Conservation (phyloP, 768 basidiomycete genomes). For the Pluteus cervinus region DNA sequence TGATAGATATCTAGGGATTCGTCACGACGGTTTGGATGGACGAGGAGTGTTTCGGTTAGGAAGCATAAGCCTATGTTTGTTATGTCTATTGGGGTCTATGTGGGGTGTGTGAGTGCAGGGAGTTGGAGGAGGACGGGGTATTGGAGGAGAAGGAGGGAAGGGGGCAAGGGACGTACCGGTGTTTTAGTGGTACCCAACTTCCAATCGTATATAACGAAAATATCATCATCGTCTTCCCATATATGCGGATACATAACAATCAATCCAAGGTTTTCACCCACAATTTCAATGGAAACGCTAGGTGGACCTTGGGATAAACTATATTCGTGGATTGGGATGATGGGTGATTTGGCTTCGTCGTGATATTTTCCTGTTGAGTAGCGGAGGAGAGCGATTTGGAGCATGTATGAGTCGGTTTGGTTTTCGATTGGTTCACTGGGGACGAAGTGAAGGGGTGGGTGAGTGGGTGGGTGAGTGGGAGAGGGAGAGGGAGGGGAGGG, state of each 20-base stretch:
- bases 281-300: conserved; percentile 8
- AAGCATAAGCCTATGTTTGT: conserved; percentile 10
- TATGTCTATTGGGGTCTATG: conserved; percentile 3
- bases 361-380: conserved; percentile 12
- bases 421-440: too few relatives aligned
- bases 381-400: conserved; percentile 9
- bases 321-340: conserved; percentile 6
- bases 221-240: neutral
- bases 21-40: conserved; percentile 4
- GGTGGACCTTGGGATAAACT: neutral
- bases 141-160: too few relatives aligned
- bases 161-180: conserved; percentile 1
- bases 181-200: conserved; percentile 8
- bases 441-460: too few relatives aligned
- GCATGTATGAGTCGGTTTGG: neutral
- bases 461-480: too few relatives aligned
- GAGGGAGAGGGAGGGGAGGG: neutral
- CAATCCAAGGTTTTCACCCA: conserved; percentile 8
- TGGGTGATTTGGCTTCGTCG: conserved; percentile 4
- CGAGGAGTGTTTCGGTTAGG: conserved; percentile 10
- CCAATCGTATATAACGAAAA: conserved; percentile 12
- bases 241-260: neutral
- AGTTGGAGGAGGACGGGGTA: too few relatives aligned
- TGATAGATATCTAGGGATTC: conserved; percentile 7
- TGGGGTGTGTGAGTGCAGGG: too few relatives aligned